A percentile compares a stretch with the other conserved stretches of the same genome.
Evolutionary conservation across 805 yeast species (phyloP).

Genomic region (Barnettozyma botsteinii): DNA sequence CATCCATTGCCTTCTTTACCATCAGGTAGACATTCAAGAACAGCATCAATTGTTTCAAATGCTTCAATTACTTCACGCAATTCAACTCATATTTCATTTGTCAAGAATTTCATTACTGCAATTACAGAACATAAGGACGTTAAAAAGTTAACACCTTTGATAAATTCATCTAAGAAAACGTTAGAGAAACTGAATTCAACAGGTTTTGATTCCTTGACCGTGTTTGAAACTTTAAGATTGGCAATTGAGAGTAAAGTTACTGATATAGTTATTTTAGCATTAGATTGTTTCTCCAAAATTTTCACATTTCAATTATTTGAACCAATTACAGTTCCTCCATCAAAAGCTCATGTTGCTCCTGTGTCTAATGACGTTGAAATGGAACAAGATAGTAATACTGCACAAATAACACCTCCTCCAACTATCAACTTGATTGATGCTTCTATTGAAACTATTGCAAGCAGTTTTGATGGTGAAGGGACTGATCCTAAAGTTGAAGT

Average conservation of each 20-base stretch:
- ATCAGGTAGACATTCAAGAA: slow-evolving; percentile 17
- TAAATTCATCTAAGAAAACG: slow-evolving; percentile 28
- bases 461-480: slow-evolving; percentile 86
- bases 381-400: not conserved
- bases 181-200: slow-evolving; percentile 22
- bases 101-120: slow-evolving; percentile 53
- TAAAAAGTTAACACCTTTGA: slow-evolving; percentile 37
- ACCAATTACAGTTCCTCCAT: slow-evolving; percentile 44
- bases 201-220: slow-evolving; percentile 41
- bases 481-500: slow-evolving; percentile 86
- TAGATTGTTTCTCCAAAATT: slow-evolving; percentile 82
- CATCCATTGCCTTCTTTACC: slow-evolving; percentile 7
- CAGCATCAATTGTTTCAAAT: slow-evolving; percentile 17
- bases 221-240: slow-evolving; percentile 73
- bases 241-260: slow-evolving; percentile 65
- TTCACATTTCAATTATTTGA: slow-evolving; percentile 82
- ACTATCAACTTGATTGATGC: slow-evolving; percentile 65
- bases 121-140: slow-evolving; percentile 59
- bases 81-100: slow-evolving; percentile 32
- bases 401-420: slow-evolving; percentile 38
- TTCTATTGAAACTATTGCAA: slow-evolving; percentile 77
- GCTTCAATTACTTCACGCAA: slow-evolving; percentile 22
- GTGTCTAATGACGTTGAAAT: slow-evolving; percentile 15
- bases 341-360: slow-evolving; percentile 30
- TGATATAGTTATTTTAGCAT: slow-evolving; percentile 64